Percentiles rank a stretch among this genome's conserved stretches.
Evolutionary conservation across 371 early-diverging fungal genomes (phyloP).

Genomic region (Smittium culicis): DNA sequence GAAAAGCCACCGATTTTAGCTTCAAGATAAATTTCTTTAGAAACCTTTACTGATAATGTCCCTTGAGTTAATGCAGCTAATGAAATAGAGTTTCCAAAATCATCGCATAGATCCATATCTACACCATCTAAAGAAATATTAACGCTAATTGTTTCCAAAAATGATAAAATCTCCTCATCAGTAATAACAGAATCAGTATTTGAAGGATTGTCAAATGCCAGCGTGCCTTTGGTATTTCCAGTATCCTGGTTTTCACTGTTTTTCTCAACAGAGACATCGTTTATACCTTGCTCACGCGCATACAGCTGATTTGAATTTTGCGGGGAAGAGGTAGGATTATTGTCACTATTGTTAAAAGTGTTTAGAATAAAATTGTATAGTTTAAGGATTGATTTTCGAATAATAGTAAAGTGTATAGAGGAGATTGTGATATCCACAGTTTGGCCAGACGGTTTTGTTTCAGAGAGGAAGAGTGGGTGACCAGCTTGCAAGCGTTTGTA

Average conservation of each 20-base stretch:
- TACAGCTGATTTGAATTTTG: neutral
- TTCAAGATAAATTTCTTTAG: conserved; percentile 44
- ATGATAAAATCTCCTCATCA: conserved; percentile 12
- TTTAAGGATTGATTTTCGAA: conserved; percentile 68
- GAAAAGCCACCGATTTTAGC: conserved; percentile 79
- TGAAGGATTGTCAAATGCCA: conserved; percentile 5
- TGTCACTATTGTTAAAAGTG: conserved; percentile 48
- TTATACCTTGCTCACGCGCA: no score
- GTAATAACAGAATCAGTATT: conserved; percentile 16
- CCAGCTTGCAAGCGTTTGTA: conserved; percentile 54
- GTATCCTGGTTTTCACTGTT: neutral
- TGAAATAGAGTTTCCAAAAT: conserved; percentile 57
- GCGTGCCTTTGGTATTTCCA: neutral
- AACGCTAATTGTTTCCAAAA: conserved; percentile 45
- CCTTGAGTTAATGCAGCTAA: conserved; percentile 58
- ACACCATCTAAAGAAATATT: conserved; percentile 64
- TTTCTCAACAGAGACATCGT: no score
- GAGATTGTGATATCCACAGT: conserved; percentile 71
- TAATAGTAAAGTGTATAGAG: conserved; percentile 65
- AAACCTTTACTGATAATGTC: conserved; percentile 49
- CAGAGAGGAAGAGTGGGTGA: conserved; percentile 61
- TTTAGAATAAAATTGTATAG: conserved; percentile 73
- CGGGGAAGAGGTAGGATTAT: neutral
- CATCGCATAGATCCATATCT: conserved; percentile 68
- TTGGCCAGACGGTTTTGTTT: conserved; percentile 66